Conservation (phyloP, 768 basidiomycete genomes). For the Suillus fuscotomentosus region DNA sequence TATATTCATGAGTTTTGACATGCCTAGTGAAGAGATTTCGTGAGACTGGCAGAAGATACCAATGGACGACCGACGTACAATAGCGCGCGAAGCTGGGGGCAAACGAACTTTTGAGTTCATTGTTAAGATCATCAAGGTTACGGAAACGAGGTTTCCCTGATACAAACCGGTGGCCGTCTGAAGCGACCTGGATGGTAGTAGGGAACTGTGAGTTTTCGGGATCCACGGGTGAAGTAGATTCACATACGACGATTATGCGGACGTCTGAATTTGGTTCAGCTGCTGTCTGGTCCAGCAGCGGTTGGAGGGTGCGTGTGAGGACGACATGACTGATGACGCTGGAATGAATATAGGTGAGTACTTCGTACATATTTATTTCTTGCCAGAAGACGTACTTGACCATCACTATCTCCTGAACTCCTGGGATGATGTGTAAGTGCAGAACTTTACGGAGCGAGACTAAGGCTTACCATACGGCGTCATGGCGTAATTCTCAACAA, state of each 20-base stretch:
- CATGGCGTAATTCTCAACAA: constrained; percentile 18
- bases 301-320: constrained; percentile 53
- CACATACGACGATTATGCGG: constrained; percentile 54
- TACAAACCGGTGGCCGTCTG: constrained; percentile 24
- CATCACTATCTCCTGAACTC: constrained; percentile 38
- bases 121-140: constrained; percentile 35
- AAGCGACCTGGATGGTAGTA: constrained; percentile 29
- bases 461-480: constrained; percentile 25
- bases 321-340: constrained; percentile 55
- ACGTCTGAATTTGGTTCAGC: constrained; percentile 50
- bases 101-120: constrained; percentile 26
- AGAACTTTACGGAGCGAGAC: too few species aligned
- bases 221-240: neutral
- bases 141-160: constrained; percentile 25
- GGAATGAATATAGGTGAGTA: constrained; percentile 9
- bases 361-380: neutral
- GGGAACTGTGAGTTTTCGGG: neutral
- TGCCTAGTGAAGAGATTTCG: constrained; percentile 28
- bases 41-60: neutral
- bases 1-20: constrained; percentile 50
- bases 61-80: constrained; percentile 18
- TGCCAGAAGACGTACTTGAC: constrained; percentile 38
- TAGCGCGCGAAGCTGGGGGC: constrained; percentile 28
- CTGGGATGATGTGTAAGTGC: constrained; percentile 18
- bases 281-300: constrained; percentile 51